Evolutionary conservation across 306 rosid genomes (phyloP).

Genomic region (Trichosanthes cucumerina): DNA sequence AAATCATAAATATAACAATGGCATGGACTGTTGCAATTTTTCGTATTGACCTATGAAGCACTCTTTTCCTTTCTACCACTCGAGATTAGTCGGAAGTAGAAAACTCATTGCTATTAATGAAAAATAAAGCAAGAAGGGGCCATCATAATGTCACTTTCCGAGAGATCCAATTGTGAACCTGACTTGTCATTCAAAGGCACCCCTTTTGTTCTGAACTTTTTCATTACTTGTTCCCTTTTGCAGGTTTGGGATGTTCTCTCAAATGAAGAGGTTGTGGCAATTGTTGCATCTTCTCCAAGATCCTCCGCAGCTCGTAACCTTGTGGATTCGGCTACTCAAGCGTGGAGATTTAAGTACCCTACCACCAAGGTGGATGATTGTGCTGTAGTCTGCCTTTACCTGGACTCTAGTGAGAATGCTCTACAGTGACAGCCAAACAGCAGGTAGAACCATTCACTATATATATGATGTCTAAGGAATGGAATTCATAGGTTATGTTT

Average conservation of each 20-base stretch:
- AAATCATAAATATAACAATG: not conserved
- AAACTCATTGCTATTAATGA: not conserved
- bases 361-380: slow-evolving; percentile 62
- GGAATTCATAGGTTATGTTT: not conserved
- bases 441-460: not conserved
- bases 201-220: not conserved
- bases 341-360: slow-evolving; percentile 50
- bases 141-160: not conserved
- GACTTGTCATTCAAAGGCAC: not conserved
- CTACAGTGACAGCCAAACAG: not conserved
- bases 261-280: slow-evolving; percentile 52
- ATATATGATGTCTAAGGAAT: not conserved
- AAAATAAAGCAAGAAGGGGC: not conserved
- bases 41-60: not conserved
- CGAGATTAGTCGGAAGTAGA: not conserved
- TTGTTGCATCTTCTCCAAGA: slow-evolving; percentile 48
- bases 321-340: slow-evolving; percentile 51
- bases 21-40: not conserved
- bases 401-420: slow-evolving; percentile 18
- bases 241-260: slow-evolving; percentile 90
- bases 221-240: not conserved
- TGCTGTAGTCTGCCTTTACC: slow-evolving; percentile 74
- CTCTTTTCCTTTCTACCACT: not conserved
- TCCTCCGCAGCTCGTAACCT: slow-evolving; percentile 42
- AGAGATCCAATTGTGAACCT: not conserved